Evolutionary conservation across 192 early-diverging fungal species (phyloP).

Genomic region (Pecoramyces ruminantium): DNA sequence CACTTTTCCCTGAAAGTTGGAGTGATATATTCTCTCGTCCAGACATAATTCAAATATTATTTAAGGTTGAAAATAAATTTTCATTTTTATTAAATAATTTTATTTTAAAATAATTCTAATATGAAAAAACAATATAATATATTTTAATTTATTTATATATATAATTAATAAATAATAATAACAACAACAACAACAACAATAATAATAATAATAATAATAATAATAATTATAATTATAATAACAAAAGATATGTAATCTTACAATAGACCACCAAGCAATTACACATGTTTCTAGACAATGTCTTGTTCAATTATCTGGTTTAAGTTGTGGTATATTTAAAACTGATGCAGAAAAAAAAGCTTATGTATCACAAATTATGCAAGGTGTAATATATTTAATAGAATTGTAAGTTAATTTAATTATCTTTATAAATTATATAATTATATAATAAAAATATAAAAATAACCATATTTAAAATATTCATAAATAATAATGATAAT

Average conservation of each 20-base stretch:
- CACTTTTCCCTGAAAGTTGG: slow-evolving; percentile 27
- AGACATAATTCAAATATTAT: slow-evolving; percentile 46
- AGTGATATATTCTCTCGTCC: slow-evolving; percentile 23
- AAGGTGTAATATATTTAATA: slow-evolving; percentile 26
- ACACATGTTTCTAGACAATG: slow-evolving; percentile 35
- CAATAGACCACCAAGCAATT: not conserved
- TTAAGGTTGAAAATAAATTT: too few species aligned
- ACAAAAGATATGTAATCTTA: not conserved
- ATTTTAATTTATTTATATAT: too few species aligned
- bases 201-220: slow-evolving; percentile 21
- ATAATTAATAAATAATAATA: too few species aligned
- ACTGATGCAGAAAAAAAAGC: slow-evolving; percentile 16
- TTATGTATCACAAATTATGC: slow-evolving; percentile 33
- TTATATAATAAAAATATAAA: too few species aligned
- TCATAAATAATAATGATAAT: too few species aligned
- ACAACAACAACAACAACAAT: too few species aligned
- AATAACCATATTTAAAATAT: too few species aligned
- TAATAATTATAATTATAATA: slow-evolving; percentile 8
- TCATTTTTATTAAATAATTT: too few species aligned
- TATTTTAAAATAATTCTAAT: too few species aligned
- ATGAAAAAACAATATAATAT: too few species aligned
- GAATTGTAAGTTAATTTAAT: slow-evolving; percentile 18
- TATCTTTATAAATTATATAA: too few species aligned
- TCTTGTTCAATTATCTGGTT: slow-evolving; percentile 40
- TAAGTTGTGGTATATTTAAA: slow-evolving; percentile 35